These are phyloP conservation scores for Mortierella sp. DNA, from an alignment of 371 early-diverging fungal genomes.

Conservation along the genomic window DNA sequence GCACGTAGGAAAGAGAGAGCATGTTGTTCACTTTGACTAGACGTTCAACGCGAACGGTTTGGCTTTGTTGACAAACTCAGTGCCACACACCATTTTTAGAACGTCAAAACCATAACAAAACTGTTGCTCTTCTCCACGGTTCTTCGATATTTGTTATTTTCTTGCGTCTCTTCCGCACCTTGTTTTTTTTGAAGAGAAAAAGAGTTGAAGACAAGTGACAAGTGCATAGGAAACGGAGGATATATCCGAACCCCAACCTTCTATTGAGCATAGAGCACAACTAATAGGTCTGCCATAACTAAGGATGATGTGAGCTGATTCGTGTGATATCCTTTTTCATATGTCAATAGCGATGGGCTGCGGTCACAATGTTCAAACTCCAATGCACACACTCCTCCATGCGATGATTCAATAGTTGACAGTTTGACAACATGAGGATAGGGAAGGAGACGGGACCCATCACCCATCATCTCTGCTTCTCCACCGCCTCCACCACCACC, in stretches of 20 bases:
- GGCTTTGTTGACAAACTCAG: too few relatives aligned
- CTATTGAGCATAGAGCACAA: neutral
- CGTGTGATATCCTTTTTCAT: neutral
- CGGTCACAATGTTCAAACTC: neutral
- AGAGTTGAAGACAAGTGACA: neutral
- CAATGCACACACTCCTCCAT: too few relatives aligned
- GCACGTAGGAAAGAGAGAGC: neutral
- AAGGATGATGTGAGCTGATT: neutral
- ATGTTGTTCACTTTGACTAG: neutral
- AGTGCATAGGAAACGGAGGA: too few relatives aligned
- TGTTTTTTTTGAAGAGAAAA: neutral
- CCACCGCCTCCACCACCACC: too few relatives aligned
- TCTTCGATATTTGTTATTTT: neutral
- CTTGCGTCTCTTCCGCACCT: neutral
- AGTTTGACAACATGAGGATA: too few relatives aligned
- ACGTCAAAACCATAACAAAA: neutral
- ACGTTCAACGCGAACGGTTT: neutral
- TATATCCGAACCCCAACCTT: too few relatives aligned
- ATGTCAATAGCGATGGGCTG: conserved; percentile 1
- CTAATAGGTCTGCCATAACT: neutral
- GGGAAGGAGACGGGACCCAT: too few relatives aligned
- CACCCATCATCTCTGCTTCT: too few relatives aligned
- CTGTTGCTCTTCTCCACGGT: neutral
- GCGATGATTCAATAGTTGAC: too few relatives aligned
- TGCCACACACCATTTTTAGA: too few relatives aligned